phyloP scores from a whole-genome alignment of 805 yeast species.

The Candida pini region DNA sequence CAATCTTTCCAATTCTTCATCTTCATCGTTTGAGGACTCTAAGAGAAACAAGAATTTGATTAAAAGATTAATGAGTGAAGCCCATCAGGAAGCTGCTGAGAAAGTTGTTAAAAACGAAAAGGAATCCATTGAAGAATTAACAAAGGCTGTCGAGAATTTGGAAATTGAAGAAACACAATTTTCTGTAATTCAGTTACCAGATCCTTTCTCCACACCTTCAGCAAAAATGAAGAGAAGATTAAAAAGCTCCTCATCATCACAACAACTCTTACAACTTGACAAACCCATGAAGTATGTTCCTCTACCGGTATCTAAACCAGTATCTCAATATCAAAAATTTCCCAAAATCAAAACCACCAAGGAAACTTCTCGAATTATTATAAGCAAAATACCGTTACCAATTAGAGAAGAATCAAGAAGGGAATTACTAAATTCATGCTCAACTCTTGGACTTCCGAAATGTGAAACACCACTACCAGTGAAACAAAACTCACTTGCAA shows the following conservation, averaged over 20 bases:
- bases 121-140: no score
- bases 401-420: no score
- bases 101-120: conserved; percentile 23
- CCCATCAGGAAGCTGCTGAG: conserved; percentile 21
- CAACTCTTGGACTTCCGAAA: no score
- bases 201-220: conserved; percentile 29
- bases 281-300: conserved; percentile 19
- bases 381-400: no score
- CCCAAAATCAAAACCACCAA: neutral
- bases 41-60: conserved; percentile 17
- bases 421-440: no score
- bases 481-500: conserved; percentile 18
- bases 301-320: conserved; percentile 16
- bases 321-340: neutral
- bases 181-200: no score
- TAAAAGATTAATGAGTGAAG: conserved; percentile 30
- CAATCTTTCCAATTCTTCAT: conserved; percentile 4
- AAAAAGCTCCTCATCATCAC: neutral
- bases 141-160: no score
- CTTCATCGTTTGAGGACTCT: neutral
- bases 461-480: conserved; percentile 26
- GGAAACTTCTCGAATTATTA: neutral
- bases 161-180: no score
- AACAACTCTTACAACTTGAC: conserved; percentile 1
- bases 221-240: conserved; percentile 3